These are phyloP conservation scores for Claviceps monticola DNA, from an alignment of 2,329 filamentous ascomycete species.

Conservation along the genomic window DNA sequence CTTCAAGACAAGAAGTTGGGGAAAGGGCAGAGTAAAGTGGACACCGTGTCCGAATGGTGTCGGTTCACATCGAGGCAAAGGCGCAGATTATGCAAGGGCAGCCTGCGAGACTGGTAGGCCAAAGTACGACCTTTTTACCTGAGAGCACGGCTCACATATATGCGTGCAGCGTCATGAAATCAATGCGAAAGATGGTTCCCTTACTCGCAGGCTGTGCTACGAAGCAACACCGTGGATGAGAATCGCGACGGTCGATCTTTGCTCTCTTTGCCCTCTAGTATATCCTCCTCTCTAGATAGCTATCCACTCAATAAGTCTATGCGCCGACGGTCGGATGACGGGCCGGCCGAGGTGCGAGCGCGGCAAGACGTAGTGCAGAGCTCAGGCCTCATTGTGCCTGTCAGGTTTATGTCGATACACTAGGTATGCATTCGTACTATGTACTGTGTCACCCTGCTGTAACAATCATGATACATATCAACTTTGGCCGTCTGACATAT, in stretches of 20 bases:
- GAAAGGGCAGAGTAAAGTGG: not conserved
- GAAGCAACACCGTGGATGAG: not conserved
- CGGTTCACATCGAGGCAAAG: constrained; percentile 2
- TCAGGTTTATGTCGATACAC: not conserved
- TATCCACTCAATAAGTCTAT: not conserved
- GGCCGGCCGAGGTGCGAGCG: not conserved
- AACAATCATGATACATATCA: not conserved
- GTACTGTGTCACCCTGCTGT: not conserved
- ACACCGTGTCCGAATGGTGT: not conserved
- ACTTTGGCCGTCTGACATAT: too few relatives aligned
- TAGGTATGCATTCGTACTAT: not conserved
- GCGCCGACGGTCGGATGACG: not conserved
- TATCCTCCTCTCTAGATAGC: too few relatives aligned
- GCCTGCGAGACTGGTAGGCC: not conserved
- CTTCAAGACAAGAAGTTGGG: not conserved
- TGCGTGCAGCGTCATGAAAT: not conserved
- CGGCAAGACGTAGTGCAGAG: not conserved
- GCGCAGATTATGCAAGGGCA: constrained; percentile 2
- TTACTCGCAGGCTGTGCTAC: not conserved
- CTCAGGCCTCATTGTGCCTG: not conserved
- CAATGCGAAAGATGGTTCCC: not conserved
- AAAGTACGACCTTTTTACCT: not conserved
- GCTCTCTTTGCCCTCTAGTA: too few relatives aligned
- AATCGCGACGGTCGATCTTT: too few relatives aligned
- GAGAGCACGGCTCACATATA: not conserved